These are phyloP conservation scores for Lasiosphaeria ovina DNA, from an alignment of 495 filamentous ascomycete genomes.

Conservation along the genomic window DNA sequence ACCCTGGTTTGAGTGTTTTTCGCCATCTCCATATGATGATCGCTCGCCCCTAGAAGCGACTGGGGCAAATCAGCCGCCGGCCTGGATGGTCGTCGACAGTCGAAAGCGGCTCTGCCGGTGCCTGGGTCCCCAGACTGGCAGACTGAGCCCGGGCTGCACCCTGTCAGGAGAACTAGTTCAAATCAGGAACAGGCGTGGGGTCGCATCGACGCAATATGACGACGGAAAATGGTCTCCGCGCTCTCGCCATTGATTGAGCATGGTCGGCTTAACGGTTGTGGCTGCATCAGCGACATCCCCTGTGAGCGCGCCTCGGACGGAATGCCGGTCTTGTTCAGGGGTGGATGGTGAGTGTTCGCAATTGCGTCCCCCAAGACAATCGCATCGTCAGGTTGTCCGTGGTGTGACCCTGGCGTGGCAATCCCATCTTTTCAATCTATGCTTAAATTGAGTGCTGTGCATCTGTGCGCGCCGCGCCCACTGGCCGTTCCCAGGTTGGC, in stretches of 20 bases:
- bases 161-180: no score
- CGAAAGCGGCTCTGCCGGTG: conserved; percentile 5
- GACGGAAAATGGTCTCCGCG: conserved; percentile 21
- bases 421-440: conserved; percentile 1
- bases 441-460: conserved; percentile 9
- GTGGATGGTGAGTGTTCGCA: conserved; percentile 3
- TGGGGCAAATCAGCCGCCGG: conserved; percentile 5
- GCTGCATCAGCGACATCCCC: conserved; percentile 4
- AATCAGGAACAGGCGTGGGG: conserved; percentile 12
- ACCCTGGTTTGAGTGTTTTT: no score
- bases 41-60: background rate
- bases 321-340: background rate
- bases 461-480: background rate
- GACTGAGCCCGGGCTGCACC: no score
- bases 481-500: conserved; percentile 1
- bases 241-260: background rate
- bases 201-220: conserved; percentile 23
- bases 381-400: background rate
- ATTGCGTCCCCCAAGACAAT: no score
- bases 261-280: background rate
- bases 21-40: no score
- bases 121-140: background rate
- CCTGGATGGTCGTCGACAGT: background rate
- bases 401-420: conserved; percentile 1
- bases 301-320: background rate